These are phyloP conservation scores for Coleophoma eucalyptorum DNA, from an alignment of 2,329 filamentous ascomycete species.

Conservation along the genomic window DNA sequence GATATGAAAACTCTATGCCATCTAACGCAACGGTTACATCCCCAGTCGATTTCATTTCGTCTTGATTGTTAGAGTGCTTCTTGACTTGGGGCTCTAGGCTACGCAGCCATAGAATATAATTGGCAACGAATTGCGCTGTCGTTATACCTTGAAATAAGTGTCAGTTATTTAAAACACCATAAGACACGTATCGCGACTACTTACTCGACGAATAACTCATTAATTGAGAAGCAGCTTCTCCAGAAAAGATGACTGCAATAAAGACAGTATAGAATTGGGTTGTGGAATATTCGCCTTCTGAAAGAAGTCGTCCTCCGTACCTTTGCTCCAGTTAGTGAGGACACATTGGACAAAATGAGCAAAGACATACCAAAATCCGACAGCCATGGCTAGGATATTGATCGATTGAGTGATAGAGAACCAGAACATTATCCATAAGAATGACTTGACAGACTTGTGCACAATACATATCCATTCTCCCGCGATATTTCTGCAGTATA, in stretches of 20 bases:
- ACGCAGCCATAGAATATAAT: conserved; percentile 46
- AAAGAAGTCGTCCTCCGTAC: conserved; percentile 34
- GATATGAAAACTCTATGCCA: conserved; percentile 61
- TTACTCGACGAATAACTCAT: not conserved
- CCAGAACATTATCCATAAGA: conserved; percentile 18
- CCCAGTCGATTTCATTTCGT: not conserved
- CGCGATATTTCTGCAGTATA: conserved; percentile 27
- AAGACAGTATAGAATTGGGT: conserved; percentile 47
- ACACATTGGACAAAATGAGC: not conserved
- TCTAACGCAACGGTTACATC: conserved; percentile 33
- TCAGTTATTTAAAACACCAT: too few relatives aligned
- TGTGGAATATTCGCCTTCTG: conserved; percentile 30
- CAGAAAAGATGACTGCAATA: conserved; percentile 35
- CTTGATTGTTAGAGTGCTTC: not conserved
- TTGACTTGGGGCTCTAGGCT: conserved; percentile 20
- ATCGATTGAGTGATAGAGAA: conserved; percentile 21
- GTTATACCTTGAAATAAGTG: conserved; percentile 43
- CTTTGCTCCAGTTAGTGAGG: conserved; percentile 10
- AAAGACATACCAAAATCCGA: conserved; percentile 29
- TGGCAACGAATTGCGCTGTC: conserved; percentile 43
- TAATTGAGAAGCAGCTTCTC: not conserved
- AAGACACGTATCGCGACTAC: too few relatives aligned
- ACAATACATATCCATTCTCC: conserved; percentile 23
- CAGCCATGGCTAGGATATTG: conserved; percentile 13
- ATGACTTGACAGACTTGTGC: conserved; percentile 6